Percentiles rank a stretch among this genome's conserved stretches.
Conservation (phyloP, 2,329 filamentous ascomycete species). For the Stachybotrys elegans region DNA sequence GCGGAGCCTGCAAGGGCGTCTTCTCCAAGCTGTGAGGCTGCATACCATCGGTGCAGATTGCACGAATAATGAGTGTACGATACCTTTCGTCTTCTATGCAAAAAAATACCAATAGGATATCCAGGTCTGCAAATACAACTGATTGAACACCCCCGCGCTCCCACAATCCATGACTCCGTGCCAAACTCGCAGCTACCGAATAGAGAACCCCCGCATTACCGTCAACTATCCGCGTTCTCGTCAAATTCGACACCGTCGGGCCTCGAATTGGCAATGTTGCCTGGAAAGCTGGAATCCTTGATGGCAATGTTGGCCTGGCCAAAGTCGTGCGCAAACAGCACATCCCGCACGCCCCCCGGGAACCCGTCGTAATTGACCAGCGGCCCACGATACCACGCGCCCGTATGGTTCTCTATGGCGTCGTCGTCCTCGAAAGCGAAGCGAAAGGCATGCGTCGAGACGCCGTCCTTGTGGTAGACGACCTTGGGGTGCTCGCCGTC, state of each 20-base stretch:
- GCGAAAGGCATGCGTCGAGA: constrained; percentile 29
- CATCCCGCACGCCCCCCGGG: constrained; percentile 10
- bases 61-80: no score
- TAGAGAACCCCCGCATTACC: no score
- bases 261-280: constrained; percentile 4
- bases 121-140: no score
- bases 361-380: constrained; percentile 27
- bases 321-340: constrained; percentile 8
- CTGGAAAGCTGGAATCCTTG: constrained; percentile 5
- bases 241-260: constrained; percentile 8
- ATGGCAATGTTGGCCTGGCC: constrained; percentile 9
- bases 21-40: constrained; percentile 61
- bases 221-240: neutral
- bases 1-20: constrained; percentile 57
- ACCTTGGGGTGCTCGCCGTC: constrained; percentile 25
- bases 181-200: no score
- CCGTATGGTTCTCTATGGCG: constrained; percentile 25
- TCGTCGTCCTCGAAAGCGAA: constrained; percentile 20
- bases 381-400: constrained; percentile 25
- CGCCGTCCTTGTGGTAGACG: constrained; percentile 32
- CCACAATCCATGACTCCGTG: no score
- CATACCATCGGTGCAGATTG: no score
- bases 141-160: no score
- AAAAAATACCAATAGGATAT: no score
- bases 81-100: no score